A percentile compares a stretch with the other conserved stretches of the same genome.
Evolutionary conservation across 306 rosid species (phyloP).

Genomic region (Castanea sativa): DNA sequence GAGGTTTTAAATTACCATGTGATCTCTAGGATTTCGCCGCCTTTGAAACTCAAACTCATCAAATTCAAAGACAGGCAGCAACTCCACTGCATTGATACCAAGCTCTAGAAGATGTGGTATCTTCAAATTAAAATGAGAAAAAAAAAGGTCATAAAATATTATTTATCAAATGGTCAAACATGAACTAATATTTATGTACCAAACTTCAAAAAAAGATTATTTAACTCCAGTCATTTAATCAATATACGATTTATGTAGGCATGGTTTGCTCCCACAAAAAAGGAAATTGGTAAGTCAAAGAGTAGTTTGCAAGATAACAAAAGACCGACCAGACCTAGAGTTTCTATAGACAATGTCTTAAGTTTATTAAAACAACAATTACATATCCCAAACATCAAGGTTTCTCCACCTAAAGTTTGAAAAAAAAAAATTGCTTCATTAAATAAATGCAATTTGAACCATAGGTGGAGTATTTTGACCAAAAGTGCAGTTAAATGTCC

Average conservation of each 20-base stretch:
- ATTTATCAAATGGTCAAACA: neutral
- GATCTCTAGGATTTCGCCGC: constrained; percentile 87
- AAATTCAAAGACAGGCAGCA: constrained; percentile 88
- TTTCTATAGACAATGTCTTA: neutral
- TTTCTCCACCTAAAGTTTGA: neutral
- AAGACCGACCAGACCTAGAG: neutral
- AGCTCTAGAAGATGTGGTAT: constrained; percentile 96
- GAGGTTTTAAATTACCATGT: constrained; percentile 61
- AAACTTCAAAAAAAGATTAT: neutral
- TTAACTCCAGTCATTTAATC: neutral
- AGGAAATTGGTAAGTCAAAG: neutral
- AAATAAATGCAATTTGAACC: neutral
- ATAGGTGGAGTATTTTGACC: neutral
- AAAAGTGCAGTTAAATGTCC: neutral
- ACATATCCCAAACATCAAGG: neutral
- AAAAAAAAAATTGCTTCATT: neutral
- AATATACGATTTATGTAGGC: constrained; percentile 3
- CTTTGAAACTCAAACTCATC: constrained; percentile 93
- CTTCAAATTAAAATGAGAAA: constrained; percentile 38
- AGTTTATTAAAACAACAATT: neutral
- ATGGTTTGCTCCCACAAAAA: neutral
- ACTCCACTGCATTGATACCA: constrained; percentile 90
- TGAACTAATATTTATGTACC: neutral
- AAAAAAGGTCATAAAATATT: constrained; percentile 2
- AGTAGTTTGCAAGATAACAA: neutral